Base-by-base conservation (phyloP, 176 grass and related monocot species). In the Coix lacrymajobi region DNA sequence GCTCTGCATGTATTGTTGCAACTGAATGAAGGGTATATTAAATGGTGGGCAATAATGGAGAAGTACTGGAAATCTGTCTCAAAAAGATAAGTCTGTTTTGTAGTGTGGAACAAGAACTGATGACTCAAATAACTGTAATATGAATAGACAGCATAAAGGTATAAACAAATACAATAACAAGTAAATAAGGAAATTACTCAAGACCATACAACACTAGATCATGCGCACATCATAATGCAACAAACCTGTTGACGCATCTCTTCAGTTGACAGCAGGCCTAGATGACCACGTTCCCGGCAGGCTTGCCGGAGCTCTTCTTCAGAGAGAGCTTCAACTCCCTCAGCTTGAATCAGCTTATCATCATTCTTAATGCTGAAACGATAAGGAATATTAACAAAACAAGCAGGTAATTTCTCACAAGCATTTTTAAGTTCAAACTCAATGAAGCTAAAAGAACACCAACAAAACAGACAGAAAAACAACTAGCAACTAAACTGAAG, bases 261-360 rank as follows among this genome's bases (percentile, higher is more conserved):
- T 88, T 96, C 96, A 17, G 83, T 93, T 60, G 96, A 96, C 75
- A 93, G 85, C 80, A 99, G 79, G 22, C 96, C 96, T 79, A 99
- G 87, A 71, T 95, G 89, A 48, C 91, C 96, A 72, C 96, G 85
- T 83, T 99, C 96, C 69, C 87, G 89, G 75, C 91, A 99, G 75
- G 96, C 96, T 88, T 96, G 96, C 73, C 96, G 88, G 77, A 99
- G 91, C 79, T 99, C 96, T 75, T 99, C 93, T 89, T 96, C 93
- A 81, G 93, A 93, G 80, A 99, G 96, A 92, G 93, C 89, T 72
- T 99, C 96, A 32, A 99, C 71, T 62, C 89, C 91, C 81, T 99
- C 96, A 43, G 87, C 82, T 93, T 99, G 96, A 81, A 99, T 99
- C 79, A 96, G 71, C 62, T 94, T 96, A 85, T 99, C 96, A 83